A percentile compares a stretch with the other conserved stretches of the same genome.
Conservation (phyloP, 176 grass and related monocot genomes). For the Hyparrhenia diplandra region DNA sequence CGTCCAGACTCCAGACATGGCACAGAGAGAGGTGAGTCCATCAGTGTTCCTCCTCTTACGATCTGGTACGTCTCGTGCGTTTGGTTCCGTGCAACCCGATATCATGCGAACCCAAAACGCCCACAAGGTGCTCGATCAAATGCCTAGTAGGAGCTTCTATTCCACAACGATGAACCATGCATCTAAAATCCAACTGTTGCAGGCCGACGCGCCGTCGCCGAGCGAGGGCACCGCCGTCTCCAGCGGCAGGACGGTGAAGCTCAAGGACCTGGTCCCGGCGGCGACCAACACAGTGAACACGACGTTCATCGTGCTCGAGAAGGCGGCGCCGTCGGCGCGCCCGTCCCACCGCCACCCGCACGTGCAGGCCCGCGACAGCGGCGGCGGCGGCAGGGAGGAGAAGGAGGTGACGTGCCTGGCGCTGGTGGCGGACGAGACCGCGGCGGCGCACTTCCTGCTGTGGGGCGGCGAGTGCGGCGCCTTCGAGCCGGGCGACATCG, state of each 20-base stretch:
- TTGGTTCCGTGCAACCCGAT: neutral
- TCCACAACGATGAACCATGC: neutral
- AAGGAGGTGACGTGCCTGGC: slow-evolving; percentile 56
- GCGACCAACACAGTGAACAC: slow-evolving; percentile 73
- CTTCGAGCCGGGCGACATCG: slow-evolving; percentile 72
- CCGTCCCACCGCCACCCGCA: neutral
- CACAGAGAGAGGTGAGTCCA: slow-evolving; percentile 1
- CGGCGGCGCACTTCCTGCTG: slow-evolving; percentile 73
- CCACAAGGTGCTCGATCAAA: slow-evolving; percentile 8
- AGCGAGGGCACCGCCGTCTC: neutral
- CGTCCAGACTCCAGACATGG: neutral
- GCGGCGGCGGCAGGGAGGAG: neutral
- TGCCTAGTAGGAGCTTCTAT: neutral
- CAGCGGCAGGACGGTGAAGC: slow-evolving; percentile 15
- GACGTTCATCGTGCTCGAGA: slow-evolving; percentile 70
- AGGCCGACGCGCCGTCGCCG: neutral
- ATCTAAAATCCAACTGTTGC: neutral
- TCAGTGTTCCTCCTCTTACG: neutral
- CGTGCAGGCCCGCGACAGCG: neutral
- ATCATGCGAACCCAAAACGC: neutral
- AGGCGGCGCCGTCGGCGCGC: slow-evolving; percentile 21
- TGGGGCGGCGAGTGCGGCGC: slow-evolving; percentile 70
- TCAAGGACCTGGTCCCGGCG: slow-evolving; percentile 64
- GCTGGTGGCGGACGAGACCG: slow-evolving; percentile 68
- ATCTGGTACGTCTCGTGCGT: neutral